Percentiles rank a stretch among this genome's conserved stretches.
Evolutionary conservation across 139 green algal species (phyloP).

Genomic region (Auxenochlorella pyrenoidosa): DNA sequence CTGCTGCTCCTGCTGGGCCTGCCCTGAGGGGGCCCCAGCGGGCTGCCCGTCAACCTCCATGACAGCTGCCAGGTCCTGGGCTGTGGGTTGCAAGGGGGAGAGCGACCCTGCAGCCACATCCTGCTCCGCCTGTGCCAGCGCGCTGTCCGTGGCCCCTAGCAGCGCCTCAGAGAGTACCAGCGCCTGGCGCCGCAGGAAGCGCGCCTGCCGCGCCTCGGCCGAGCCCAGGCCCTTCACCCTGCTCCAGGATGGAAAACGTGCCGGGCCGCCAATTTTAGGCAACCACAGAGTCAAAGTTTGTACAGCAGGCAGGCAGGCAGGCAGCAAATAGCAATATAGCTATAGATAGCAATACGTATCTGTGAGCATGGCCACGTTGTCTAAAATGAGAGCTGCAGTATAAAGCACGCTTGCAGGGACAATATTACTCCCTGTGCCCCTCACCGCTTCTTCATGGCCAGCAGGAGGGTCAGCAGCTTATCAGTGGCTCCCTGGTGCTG

Average conservation of each 20-base stretch:
- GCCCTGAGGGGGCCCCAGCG: background rate
- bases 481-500: background rate
- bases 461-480: slow-evolving; percentile 24
- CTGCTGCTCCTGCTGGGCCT: background rate
- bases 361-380: background rate
- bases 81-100: background rate
- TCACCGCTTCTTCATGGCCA: slow-evolving; percentile 10
- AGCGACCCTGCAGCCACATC: background rate
- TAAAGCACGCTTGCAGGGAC: background rate
- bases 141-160: background rate
- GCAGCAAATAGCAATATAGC: too few species aligned
- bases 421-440: background rate
- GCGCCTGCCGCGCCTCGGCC: background rate
- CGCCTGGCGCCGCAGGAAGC: slow-evolving; percentile 20
- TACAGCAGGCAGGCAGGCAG: too few species aligned
- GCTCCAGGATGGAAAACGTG: background rate
- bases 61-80: background rate
- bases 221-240: background rate
- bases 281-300: background rate
- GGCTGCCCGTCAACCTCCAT: background rate
- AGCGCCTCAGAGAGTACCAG: slow-evolving; percentile 4
- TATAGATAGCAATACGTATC: too few species aligned
- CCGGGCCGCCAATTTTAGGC: background rate
- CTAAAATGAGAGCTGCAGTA: background rate
- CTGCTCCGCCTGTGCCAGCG: background rate